A percentile compares a stretch with the other conserved stretches of the same genome.
These are phyloP conservation scores for Pythium graminicola DNA, from an alignment of 352 stramenopile genomes.

Conservation along the genomic window DNA sequence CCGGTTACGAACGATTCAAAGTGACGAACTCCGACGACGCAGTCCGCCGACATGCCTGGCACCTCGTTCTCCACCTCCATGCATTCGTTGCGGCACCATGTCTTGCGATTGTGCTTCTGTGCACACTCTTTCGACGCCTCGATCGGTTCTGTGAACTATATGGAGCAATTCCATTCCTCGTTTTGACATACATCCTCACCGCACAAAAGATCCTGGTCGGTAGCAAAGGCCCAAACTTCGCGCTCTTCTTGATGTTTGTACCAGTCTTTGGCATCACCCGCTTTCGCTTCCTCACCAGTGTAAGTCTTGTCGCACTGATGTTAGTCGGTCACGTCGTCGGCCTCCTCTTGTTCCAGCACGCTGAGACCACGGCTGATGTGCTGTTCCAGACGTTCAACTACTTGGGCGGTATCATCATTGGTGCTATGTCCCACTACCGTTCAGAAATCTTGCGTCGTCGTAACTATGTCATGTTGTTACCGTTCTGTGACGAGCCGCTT, in stretches of 20 bases:
- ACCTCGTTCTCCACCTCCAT: conserved; percentile 19
- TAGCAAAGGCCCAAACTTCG: conserved; percentile 28
- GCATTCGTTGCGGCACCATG: conserved; percentile 19
- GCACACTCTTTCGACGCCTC: conserved; percentile 22
- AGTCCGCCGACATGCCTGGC: neutral
- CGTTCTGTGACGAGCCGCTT: conserved; percentile 58
- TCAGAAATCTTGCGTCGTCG: conserved; percentile 65
- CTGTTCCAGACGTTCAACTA: conserved; percentile 83
- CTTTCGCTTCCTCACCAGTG: conserved; percentile 34
- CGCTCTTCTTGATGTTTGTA: conserved; percentile 35
- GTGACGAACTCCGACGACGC: neutral
- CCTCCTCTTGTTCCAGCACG: conserved; percentile 21
- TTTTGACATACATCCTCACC: conserved; percentile 25
- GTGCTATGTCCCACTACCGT: conserved; percentile 82
- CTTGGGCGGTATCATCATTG: conserved; percentile 66
- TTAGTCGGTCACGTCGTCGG: conserved; percentile 25
- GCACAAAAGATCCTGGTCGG: conserved; percentile 31
- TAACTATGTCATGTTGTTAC: conserved; percentile 73
- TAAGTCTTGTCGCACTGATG: conserved; percentile 23
- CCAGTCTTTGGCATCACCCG: conserved; percentile 42
- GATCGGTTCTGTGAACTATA: conserved; percentile 30
- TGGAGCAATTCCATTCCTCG: conserved; percentile 28
- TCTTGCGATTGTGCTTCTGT: conserved; percentile 14
- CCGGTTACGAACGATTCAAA: conserved; percentile 19
- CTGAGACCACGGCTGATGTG: conserved; percentile 39